A percentile compares a stretch with the other conserved stretches of the same genome.
Conservation (phyloP, 495 filamentous ascomycete species). For the Penicillium longicatenatum region DNA sequence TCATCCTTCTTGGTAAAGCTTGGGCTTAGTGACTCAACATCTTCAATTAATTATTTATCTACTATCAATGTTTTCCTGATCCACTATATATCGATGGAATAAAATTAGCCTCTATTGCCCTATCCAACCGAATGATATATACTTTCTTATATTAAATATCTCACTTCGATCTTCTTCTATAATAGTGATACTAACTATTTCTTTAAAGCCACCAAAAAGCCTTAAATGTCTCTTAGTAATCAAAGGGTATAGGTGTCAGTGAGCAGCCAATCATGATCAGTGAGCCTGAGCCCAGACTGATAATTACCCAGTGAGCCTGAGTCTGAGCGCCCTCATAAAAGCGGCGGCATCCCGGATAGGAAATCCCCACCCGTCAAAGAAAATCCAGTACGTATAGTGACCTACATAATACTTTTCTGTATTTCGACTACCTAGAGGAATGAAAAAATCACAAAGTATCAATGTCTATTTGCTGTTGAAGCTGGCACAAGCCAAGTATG, state of each 20-base stretch:
- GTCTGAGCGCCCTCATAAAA: too few species aligned
- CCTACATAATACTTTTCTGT: too few species aligned
- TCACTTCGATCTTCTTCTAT: constrained; percentile 19
- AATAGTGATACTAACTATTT: constrained; percentile 17
- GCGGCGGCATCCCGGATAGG: too few species aligned
- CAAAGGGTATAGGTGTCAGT: not conserved
- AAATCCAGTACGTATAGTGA: too few species aligned
- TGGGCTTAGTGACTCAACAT: too few species aligned
- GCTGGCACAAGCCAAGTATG: constrained; percentile 17
- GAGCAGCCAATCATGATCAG: constrained; percentile 12
- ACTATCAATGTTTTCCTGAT: constrained; percentile 21
- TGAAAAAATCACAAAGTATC: too few species aligned
- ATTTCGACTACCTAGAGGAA: too few species aligned
- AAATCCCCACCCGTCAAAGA: too few species aligned
- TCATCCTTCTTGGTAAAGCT: too few species aligned
- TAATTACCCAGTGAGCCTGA: too few species aligned
- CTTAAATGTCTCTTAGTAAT: constrained; percentile 14
- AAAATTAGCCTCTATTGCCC: constrained; percentile 5
- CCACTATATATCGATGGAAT: constrained; percentile 12
- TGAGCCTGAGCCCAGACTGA: too few species aligned
- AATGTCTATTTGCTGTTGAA: constrained; percentile 27
- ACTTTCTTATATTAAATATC: constrained; percentile 14
- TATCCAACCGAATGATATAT: not conserved
- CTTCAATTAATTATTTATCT: too few species aligned
- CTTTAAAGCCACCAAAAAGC: constrained; percentile 23